phyloP scores from a whole-genome alignment of 2,329 filamentous ascomycete species.

The Orbilia javanica region DNA sequence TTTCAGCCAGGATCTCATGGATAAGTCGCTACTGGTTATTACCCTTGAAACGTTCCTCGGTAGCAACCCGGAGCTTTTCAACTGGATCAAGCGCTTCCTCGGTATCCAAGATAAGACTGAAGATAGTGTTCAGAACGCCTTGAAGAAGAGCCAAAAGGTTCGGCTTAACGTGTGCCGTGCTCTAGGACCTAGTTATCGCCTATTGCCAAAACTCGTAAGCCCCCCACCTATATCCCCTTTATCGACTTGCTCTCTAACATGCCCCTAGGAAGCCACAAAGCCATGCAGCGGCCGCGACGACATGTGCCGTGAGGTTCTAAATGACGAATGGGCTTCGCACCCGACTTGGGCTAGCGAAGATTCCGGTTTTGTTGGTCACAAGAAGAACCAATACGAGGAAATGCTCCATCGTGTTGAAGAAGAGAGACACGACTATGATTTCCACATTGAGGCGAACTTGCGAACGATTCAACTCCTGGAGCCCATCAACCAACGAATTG shows the following conservation, averaged over 20 bases:
- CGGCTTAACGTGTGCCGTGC: conserved; percentile 94
- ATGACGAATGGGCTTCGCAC: conserved; percentile 98
- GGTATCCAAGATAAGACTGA: conserved; percentile 76
- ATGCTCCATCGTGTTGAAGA: conserved; percentile 96
- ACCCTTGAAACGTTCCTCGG: conserved; percentile 89
- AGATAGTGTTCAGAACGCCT: conserved; percentile 77
- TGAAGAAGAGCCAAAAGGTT: conserved; percentile 70
- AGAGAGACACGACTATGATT: conserved; percentile 98
- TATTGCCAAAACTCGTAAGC: conserved; percentile 81
- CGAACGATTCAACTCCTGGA: conserved; percentile 97
- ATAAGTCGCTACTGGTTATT: conserved; percentile 83
- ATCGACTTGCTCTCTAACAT: background rate
- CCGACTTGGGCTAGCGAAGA: conserved; percentile 99
- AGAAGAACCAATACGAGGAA: conserved; percentile 96
- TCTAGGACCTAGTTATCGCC: conserved; percentile 93
- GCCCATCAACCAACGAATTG: conserved; percentile 90
- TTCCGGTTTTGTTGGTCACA: conserved; percentile 95
- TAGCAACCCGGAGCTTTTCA: conserved; percentile 87
- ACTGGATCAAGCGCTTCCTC: conserved; percentile 87
- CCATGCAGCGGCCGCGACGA: conserved; percentile 94
- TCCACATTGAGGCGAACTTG: conserved; percentile 94
- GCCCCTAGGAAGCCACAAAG: conserved; percentile 80
- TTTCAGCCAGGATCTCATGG: conserved; percentile 92
- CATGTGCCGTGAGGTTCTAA: conserved; percentile 90
- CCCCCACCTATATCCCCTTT: background rate